Percentiles rank a stretch among this genome's conserved stretches.
Evolutionary conservation across 495 filamentous ascomycete species (phyloP).

Genomic region (Rostrohypoxylon terebratum): DNA sequence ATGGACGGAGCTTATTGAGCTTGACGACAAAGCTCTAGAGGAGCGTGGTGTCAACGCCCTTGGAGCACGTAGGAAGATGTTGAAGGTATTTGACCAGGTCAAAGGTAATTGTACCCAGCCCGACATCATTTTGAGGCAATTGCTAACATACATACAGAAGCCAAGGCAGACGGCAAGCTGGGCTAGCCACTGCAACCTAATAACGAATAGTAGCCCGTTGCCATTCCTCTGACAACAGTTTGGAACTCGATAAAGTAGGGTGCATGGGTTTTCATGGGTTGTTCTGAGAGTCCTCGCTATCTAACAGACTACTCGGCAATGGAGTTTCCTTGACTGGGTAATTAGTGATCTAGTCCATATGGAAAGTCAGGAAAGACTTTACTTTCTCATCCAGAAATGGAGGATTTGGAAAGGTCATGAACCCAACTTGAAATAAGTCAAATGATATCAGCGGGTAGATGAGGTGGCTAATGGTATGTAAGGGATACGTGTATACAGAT

Average conservation of each 20-base stretch:
- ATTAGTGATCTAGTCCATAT: conserved; percentile 9
- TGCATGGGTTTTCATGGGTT: conserved; percentile 9
- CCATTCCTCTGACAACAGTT: conserved; percentile 19
- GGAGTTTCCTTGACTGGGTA: neutral
- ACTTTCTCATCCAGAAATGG: conserved; percentile 19
- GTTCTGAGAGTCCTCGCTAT: conserved; percentile 5
- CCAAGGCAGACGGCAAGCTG: conserved; percentile 76
- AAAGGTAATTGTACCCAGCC: conserved; percentile 62
- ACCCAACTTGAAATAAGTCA: conserved; percentile 10
- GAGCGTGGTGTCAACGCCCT: conserved; percentile 94
- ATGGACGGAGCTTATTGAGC: conserved; percentile 91
- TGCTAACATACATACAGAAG: conserved; percentile 55
- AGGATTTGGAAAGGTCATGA: conserved; percentile 21
- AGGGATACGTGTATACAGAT: conserved; percentile 41
- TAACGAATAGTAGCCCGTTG: conserved; percentile 26
- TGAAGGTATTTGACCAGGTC: conserved; percentile 99
- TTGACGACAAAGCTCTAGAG: conserved; percentile 94
- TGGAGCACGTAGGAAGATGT: conserved; percentile 95
- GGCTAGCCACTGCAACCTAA: conserved; percentile 42
- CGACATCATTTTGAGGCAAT: neutral
- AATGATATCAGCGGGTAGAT: neutral
- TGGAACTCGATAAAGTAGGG: conserved; percentile 9
- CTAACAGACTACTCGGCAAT: neutral
- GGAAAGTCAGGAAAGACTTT: conserved; percentile 16
- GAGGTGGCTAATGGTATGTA: conserved; percentile 28